Conservation (phyloP, 2,329 filamentous ascomycete genomes). For the Cordyceps tenuipes region DNA sequence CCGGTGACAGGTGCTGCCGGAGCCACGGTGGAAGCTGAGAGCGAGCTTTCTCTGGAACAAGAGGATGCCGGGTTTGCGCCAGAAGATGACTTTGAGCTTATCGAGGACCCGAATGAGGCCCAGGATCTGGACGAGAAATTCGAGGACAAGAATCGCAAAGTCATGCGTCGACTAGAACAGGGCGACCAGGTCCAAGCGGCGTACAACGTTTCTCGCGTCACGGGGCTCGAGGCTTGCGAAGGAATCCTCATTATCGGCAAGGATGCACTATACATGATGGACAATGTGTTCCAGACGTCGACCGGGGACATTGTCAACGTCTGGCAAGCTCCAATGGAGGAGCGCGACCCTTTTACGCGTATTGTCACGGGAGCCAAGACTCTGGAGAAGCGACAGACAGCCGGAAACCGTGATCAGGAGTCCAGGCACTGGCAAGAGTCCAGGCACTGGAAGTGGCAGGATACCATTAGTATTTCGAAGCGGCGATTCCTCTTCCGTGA, state of each 20-base stretch:
- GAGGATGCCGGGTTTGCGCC: slow-evolving; percentile 32
- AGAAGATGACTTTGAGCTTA: slow-evolving; percentile 92
- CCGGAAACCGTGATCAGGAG: slow-evolving; percentile 58
- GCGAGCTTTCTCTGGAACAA: slow-evolving; percentile 12
- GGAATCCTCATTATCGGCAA: slow-evolving; percentile 90
- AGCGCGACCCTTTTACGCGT: slow-evolving; percentile 89
- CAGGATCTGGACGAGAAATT: slow-evolving; percentile 68
- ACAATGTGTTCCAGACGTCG: slow-evolving; percentile 89
- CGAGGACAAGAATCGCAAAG: slow-evolving; percentile 96
- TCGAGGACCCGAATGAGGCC: slow-evolving; percentile 84
- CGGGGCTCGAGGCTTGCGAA: slow-evolving; percentile 88
- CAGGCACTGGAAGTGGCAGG: slow-evolving; percentile 86
- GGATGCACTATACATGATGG: slow-evolving; percentile 85
- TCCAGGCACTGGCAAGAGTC: slow-evolving; percentile 87
- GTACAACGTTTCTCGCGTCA: slow-evolving; percentile 90
- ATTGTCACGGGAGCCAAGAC: slow-evolving; percentile 68
- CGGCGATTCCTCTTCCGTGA: slow-evolving; percentile 91
- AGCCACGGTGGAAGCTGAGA: background rate
- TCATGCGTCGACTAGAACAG: slow-evolving; percentile 85
- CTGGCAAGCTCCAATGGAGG: slow-evolving; percentile 84
- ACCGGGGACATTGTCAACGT: slow-evolving; percentile 97
- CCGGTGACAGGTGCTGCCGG: background rate
- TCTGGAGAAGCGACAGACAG: slow-evolving; percentile 52
- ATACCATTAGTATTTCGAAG: slow-evolving; percentile 93
- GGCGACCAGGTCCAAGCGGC: slow-evolving; percentile 90